Base-by-base conservation (phyloP, 192 early-diverging fungal species). In the Mortierella alpina region DNA sequence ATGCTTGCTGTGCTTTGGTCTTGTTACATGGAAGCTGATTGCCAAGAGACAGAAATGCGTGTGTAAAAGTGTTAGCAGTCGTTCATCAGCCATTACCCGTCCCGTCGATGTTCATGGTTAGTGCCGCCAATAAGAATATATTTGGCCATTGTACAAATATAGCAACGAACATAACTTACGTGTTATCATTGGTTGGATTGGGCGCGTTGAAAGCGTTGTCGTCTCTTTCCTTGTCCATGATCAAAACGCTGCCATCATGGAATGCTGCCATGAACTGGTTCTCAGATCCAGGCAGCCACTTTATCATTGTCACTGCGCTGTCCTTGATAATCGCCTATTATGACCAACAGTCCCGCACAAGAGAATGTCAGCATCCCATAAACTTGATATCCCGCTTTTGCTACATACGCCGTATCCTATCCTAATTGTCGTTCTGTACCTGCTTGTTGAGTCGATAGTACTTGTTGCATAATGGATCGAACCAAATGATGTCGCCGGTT, bases 281-380 rank as follows among this genome's bases (percentile, higher is more conserved):
- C 54, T 95, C 93, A 0, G 94, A 95, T 7, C 90, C 92, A 0
- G 97, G 97, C 59, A 98, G 78, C 96, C 97, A 99, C 83, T 90
- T 91, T 5, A 98, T 86, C 77, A 91, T 91, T 8, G 93, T 93
- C 17, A 97, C 93, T 10, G 87, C 82, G 11, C 88, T 81, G 50
- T 83, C 85, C 54, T 88, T 88, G 54, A 96, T 90, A 7, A 87
- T 79, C 22, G 90, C 90, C 88, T 91, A 70, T 20, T 11, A 51
- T 47, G 7, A 17, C 4, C 31, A 31, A 31, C 31, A 31, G 31
- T 31, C 31, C 31, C 31, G 31, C 31, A 31, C 3, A 31, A 31
- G 31, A 31, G 31, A 31, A 31, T 1, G 31, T 31, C 31, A 31
- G 31, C 31, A 31, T 31, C 31, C 31, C 31, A 31, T 31, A 1